These are phyloP conservation scores for Phialocephala sp. DNA, from an alignment of 2,329 filamentous ascomycete genomes.

Conservation along the genomic window DNA sequence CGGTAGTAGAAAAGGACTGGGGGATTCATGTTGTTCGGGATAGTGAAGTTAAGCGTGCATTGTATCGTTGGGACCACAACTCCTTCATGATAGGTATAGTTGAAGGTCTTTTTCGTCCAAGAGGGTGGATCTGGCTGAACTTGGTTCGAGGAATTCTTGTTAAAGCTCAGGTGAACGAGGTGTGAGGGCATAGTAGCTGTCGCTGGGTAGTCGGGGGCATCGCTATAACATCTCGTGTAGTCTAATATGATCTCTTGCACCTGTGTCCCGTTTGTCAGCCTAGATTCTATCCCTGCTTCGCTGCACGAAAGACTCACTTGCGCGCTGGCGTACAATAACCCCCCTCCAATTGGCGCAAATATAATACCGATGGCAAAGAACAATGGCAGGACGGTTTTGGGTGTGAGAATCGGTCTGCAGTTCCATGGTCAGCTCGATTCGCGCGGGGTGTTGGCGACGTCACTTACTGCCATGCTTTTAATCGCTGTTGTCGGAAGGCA, in stretches of 20 bases:
- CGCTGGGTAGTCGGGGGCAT: conserved; percentile 54
- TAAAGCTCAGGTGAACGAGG: conserved; percentile 74
- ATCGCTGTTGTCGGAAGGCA: conserved; percentile 92
- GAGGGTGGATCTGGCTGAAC: conserved; percentile 32
- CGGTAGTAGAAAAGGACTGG: conserved; percentile 94
- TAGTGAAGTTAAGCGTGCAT: conserved; percentile 79
- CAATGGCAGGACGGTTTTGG: conserved; percentile 88
- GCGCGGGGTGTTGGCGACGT: conserved; percentile 19
- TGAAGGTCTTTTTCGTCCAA: conserved; percentile 42
- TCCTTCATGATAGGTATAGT: conserved; percentile 48
- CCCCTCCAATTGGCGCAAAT: conserved; percentile 89
- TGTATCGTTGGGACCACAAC: conserved; percentile 47
- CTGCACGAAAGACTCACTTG: conserved; percentile 58
- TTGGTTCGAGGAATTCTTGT: conserved; percentile 49
- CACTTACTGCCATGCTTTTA: conserved; percentile 97
- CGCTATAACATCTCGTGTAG: conserved; percentile 76
- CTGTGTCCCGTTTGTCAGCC: conserved; percentile 50
- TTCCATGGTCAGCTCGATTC: conserved; percentile 32
- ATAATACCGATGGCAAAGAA: conserved; percentile 92
- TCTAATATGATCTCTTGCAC: conserved; percentile 91
- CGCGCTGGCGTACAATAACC: conserved; percentile 84
- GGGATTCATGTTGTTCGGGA: conserved; percentile 78
- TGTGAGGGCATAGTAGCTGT: conserved; percentile 59
- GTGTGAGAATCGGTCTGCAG: conserved; percentile 85
- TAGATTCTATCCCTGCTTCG: conserved; percentile 1